A percentile compares a stretch with the other conserved stretches of the same genome.
Conservation (phyloP, 768 basidiomycete genomes). For the Pleurotus djamor region DNA sequence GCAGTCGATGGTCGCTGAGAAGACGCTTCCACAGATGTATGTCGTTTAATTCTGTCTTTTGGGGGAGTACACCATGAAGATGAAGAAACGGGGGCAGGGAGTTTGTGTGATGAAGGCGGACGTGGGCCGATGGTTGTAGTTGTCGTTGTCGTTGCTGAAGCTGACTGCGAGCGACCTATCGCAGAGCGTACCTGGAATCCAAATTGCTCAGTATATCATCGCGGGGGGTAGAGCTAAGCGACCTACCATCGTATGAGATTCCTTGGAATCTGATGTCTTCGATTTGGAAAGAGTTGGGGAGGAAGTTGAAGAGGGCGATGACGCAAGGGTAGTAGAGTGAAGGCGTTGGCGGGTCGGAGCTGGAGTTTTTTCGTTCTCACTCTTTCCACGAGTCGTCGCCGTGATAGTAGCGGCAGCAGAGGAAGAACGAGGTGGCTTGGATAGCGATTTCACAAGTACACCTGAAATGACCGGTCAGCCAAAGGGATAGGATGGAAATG, state of each 20-base stretch:
- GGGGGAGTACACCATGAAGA: background rate
- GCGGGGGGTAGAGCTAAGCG: background rate
- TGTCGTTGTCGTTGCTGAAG: background rate
- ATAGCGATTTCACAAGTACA: background rate
- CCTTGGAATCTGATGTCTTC: background rate
- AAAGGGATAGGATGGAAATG: background rate
- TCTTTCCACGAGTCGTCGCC: too few species aligned
- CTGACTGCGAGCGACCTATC: conserved; percentile 1
- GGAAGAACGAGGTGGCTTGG: background rate
- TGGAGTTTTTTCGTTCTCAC: background rate
- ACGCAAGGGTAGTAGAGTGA: background rate
- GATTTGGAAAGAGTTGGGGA: background rate
- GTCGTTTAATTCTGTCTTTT: background rate
- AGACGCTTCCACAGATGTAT: background rate
- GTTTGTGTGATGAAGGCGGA: conserved; percentile 4
- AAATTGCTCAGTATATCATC: background rate
- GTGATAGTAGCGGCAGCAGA: too few species aligned
- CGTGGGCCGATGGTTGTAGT: background rate
- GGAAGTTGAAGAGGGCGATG: background rate
- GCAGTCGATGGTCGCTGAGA: conserved; percentile 1
- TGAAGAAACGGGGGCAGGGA: background rate
- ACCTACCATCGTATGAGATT: background rate
- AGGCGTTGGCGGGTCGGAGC: background rate
- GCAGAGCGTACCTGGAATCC: background rate
- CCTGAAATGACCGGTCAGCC: background rate